Base-by-base conservation (phyloP, 768 basidiomycete species). In the Boletus sp. region DNA sequence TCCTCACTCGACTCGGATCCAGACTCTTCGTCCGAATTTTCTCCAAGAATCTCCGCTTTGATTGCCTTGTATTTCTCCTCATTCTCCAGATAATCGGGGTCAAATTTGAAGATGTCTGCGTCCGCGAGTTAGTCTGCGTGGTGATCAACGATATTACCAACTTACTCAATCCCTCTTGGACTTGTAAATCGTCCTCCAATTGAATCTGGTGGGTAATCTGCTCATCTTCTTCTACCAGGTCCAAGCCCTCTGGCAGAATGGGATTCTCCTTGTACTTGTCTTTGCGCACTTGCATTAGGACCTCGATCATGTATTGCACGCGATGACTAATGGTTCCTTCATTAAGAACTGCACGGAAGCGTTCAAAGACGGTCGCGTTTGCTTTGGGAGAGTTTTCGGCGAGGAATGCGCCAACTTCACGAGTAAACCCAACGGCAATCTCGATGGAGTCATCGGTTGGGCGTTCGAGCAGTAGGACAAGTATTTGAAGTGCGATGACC, bases 181-280 rank as follows among this genome's bases (percentile, higher is more conserved):
- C 87, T 64, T 94, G 89, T 50, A 99, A 71, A 71, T 98, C 92
- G 64, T 96, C 94, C 68, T 98, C 94, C 50, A 98, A 75, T 58
- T 89, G 85, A 56, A 98, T 86, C 64, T 91, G 83, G 74, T 99
- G 97, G 0, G 94, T 98, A 51, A 98, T 94, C 67, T 98, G 94
- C 64, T 98, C 97, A 15, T 98, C 97, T 68, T 98, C 96, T 61
- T 98, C 94, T 1, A 99, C 97, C 33, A 99, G 76, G 70, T 99
- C 97, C 67, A 99, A 71, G 1, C 96, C 97, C 67, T 98, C 97
- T 2, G 92, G 87, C 40, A 98, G 71, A 61, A 94, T 85, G 17
- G 95, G 95, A 71, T 99, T 98, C 69, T 98, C 97, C 80, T 98
- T 98, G 80, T 92, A 98, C 74, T 94, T 95, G 79, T 99, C 97